Evolutionary conservation across 805 yeast genomes (phyloP).

Genomic region (Nakazawaea anatomiae): DNA sequence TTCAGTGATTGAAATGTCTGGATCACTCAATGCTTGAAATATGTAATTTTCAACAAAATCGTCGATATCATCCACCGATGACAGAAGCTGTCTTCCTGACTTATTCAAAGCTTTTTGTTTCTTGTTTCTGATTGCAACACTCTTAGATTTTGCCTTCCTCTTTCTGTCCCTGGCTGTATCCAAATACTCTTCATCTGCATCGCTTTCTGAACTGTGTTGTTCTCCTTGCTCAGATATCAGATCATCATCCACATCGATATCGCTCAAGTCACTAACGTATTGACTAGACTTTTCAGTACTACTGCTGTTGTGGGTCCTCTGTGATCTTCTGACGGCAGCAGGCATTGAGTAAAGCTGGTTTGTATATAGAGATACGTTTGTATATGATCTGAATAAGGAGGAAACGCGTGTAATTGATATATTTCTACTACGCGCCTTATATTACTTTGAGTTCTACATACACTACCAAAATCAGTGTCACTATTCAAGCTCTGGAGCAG

Average conservation of each 20-base stretch:
- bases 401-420: background rate
- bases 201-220: constrained; percentile 13
- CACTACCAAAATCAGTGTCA: too few species aligned
- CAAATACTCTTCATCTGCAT: constrained; percentile 21
- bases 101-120: constrained; percentile 5
- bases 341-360: too few species aligned
- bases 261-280: constrained; percentile 6
- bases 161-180: constrained; percentile 16
- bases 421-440: too few species aligned
- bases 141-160: constrained; percentile 14
- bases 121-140: constrained; percentile 10
- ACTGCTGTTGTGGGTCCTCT: background rate
- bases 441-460: too few species aligned
- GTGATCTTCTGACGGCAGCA: constrained; percentile 2
- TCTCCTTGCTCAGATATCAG: constrained; percentile 3
- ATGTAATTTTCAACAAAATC: constrained; percentile 41
- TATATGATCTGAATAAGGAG: background rate
- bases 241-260: background rate
- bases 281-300: background rate
- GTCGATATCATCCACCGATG: constrained; percentile 30
- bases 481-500: too few species aligned
- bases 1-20: constrained; percentile 44
- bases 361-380: too few species aligned
- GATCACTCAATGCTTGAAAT: constrained; percentile 44
- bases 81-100: constrained; percentile 5